phyloP scores from a whole-genome alignment of 352 stramenopile species.

The Phytophthora lateralis region DNA sequence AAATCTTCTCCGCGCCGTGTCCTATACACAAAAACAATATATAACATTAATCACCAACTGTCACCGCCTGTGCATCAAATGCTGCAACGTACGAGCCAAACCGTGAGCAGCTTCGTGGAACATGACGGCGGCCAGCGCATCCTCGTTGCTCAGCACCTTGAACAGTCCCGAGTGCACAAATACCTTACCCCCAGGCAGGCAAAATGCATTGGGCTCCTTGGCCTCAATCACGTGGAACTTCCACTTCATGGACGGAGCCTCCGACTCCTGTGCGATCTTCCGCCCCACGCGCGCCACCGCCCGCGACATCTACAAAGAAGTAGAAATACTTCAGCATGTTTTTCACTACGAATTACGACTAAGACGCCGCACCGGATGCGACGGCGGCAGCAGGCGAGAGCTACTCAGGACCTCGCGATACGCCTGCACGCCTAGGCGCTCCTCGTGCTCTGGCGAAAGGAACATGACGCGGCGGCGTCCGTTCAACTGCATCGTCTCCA shows the following conservation, averaged over 20 bases:
- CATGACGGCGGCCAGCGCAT: slow-evolving; percentile 68
- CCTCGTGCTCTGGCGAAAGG: slow-evolving; percentile 54
- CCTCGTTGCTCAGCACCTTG: slow-evolving; percentile 64
- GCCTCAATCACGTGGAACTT: slow-evolving; percentile 73
- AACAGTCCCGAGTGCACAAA: slow-evolving; percentile 80
- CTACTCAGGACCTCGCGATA: slow-evolving; percentile 52
- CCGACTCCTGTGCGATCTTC: slow-evolving; percentile 55
- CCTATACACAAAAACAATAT: no score
- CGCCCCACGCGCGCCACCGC: slow-evolving; percentile 60
- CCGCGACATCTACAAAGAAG: slow-evolving; percentile 47
- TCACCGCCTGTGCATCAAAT: background rate
- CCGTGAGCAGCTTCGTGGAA: slow-evolving; percentile 78
- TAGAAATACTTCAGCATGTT: background rate
- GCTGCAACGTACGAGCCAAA: slow-evolving; percentile 49
- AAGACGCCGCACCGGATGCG: slow-evolving; percentile 45
- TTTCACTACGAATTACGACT: background rate
- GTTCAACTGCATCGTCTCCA: slow-evolving; percentile 71
- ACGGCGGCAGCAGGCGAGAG: slow-evolving; percentile 47
- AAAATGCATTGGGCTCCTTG: slow-evolving; percentile 77
- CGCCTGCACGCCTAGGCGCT: slow-evolving; percentile 54
- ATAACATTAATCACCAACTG: background rate
- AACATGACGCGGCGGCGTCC: slow-evolving; percentile 69
- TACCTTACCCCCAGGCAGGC: slow-evolving; percentile 72
- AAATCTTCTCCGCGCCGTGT: slow-evolving; percentile 76
- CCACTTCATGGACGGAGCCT: slow-evolving; percentile 66